Evolutionary conservation across 2,329 filamentous ascomycete species (phyloP), one percentile per base, ranked within the genome.

Genomic region (Dothideomycetes sp.): DNA sequence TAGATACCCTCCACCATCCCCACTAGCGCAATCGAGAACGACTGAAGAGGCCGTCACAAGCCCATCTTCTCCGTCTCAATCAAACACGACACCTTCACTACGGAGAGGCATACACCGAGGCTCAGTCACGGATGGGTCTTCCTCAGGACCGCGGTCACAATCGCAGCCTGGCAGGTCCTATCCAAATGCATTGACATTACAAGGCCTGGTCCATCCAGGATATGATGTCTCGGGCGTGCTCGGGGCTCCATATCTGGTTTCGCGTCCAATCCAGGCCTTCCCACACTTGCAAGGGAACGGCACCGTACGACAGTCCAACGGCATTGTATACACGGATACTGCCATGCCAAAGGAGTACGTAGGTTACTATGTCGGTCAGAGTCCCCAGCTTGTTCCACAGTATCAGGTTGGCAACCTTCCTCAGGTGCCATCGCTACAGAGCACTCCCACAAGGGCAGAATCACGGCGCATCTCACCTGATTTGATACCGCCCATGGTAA

Each of bases 291-390:
- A 49, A 27, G 38, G 37, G 30, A 43, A 41, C 16, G 41, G 40
- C 16, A 19, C 40, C 29, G 15, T 43, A 16, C 39, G 37, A 30
- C 34, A 37, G 37, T 12, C 36, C 19, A 36, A 35, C 17, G 27
- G 31, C 10, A 45, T 33, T 4, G 50, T 38, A 32, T 42, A 24
- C 43, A 37, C 33, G 12, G 55, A 59, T 11, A 56, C 54, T 38
- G 57, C 58, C 9, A 59, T 62, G 36, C 64, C 66, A 1, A 69
- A 70, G 47, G 67, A 71, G 43, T 70, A 70, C 46, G 56, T 68
- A 10, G 67, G 67, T 3, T 71, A 71, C 48, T 67, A 64, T 41
- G 55, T 70, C 33, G 61, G 59, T 9, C 64, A 68, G 18, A 63
- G 66, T 34, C 55, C 60, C 8, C 56, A 58, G 42, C 52, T 60